These are phyloP conservation scores for Pichia sp. DNA, from an alignment of 1,139 yeast genomes.

Conservation along the genomic window DNA sequence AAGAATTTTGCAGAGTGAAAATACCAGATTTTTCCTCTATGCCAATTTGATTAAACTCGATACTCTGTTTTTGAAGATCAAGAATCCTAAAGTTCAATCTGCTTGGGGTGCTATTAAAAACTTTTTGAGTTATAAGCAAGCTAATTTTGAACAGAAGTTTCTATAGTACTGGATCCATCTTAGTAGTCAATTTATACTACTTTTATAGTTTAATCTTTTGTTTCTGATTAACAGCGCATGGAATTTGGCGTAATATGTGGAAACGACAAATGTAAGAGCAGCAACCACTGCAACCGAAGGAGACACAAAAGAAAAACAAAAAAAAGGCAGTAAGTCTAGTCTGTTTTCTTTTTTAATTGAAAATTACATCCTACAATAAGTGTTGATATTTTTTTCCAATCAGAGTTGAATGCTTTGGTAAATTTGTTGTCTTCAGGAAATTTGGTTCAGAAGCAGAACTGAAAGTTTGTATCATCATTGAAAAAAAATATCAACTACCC, in stretches of 20 bases:
- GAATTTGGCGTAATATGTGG: neutral
- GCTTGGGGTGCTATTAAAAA: slow-evolving; percentile 36
- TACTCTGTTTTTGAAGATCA: slow-evolving; percentile 31
- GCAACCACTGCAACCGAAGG: too few species aligned
- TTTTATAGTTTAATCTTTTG: neutral
- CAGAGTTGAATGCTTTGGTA: slow-evolving; percentile 28
- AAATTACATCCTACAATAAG: too few species aligned
- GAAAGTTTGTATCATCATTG: slow-evolving; percentile 56
- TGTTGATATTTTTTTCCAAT: too few species aligned
- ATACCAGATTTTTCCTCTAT: slow-evolving; percentile 39
- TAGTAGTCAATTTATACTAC: neutral
- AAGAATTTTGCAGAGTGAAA: slow-evolving; percentile 47
- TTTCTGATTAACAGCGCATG: neutral
- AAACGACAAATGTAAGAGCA: neutral
- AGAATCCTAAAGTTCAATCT: slow-evolving; percentile 39
- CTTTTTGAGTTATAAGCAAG: slow-evolving; percentile 32
- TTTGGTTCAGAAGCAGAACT: slow-evolving; percentile 83
- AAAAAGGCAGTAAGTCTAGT: too few species aligned
- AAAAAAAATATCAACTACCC: neutral
- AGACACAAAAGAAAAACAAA: too few species aligned
- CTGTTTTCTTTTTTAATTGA: too few species aligned
- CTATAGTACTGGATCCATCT: slow-evolving; percentile 4
- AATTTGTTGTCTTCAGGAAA: slow-evolving; percentile 58
- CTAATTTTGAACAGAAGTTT: slow-evolving; percentile 20
- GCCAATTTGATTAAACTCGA: slow-evolving; percentile 36